Conservation (phyloP, 176 grass and related monocot genomes). For the Echinochloa phyllopogon region DNA sequence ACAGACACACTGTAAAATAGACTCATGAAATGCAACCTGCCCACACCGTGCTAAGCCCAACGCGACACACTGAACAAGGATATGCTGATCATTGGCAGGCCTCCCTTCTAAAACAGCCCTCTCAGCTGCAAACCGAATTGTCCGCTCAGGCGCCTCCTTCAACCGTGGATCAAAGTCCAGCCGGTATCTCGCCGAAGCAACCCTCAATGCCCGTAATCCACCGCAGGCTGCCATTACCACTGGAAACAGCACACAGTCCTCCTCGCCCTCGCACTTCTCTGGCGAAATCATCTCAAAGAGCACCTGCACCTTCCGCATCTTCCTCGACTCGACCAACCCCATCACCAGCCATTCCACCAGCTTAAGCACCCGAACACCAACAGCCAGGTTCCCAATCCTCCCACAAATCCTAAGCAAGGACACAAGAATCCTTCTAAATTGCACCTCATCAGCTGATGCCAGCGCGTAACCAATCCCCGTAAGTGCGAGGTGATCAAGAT, state of each 20-base stretch:
- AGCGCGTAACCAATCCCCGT: slow-evolving; percentile 70
- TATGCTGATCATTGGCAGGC: neutral
- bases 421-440: slow-evolving; percentile 38
- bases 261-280: slow-evolving; percentile 39
- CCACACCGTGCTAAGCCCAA: slow-evolving; percentile 70
- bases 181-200: slow-evolving; percentile 60
- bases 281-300: slow-evolving; percentile 50
- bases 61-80: slow-evolving; percentile 74
- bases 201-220: slow-evolving; percentile 52
- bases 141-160: slow-evolving; percentile 57
- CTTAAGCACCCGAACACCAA: slow-evolving; percentile 67
- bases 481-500: slow-evolving; percentile 50
- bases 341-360: slow-evolving; percentile 78
- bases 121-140: slow-evolving; percentile 64
- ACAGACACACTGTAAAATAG: slow-evolving; percentile 59
- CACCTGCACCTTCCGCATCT: slow-evolving; percentile 55
- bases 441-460: slow-evolving; percentile 40
- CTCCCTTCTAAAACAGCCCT: slow-evolving; percentile 41
- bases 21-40: slow-evolving; percentile 51
- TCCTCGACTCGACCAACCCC: slow-evolving; percentile 58
- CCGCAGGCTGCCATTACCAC: slow-evolving; percentile 68
- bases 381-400: slow-evolving; percentile 5
- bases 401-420: slow-evolving; percentile 61
- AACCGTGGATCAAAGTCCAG: slow-evolving; percentile 62
- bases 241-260: slow-evolving; percentile 49